Base-by-base conservation (phyloP, 306 rosid species). In the Trichosanthes truncata region DNA sequence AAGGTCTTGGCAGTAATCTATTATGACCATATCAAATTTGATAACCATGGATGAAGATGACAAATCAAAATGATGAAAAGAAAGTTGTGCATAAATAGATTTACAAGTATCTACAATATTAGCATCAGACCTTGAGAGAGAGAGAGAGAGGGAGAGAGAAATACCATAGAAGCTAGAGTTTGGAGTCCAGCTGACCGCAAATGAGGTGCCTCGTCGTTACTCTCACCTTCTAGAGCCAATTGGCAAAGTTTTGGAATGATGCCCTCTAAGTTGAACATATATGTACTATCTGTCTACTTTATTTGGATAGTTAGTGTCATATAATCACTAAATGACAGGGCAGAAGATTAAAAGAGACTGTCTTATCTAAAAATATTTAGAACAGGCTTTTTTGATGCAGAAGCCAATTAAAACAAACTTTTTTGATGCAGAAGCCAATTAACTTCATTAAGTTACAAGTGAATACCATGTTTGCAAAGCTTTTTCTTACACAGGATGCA, bases 201-300 rank as follows among this genome's bases (percentile, higher is more conserved):
- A 49, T 77, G 72, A 67, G 87, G 80, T 80, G 88, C 91, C 83
- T 85, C 88, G 35, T 87, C 95, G 59, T 83, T 85, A 55, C 88
- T 90, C 67, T 95, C 99, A 78, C 31, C 84, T 86, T 91, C 97
- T 91, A 85, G 87, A 85, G 97, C 96, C 89, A 95, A 74, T 85
- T 91, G 89, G 87, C 97, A 93, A 79, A 95, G 89, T 76, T 91
- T 91, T 41, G 92, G 97, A 85, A 92, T 90, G 78, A 95, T 89
- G 78, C 97, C 97, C 89, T 93, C 99, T 72, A 93, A 85, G 90
- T 89, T 93, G 97, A 95, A 91, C 90, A 91, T 88, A 89, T 86
- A 90, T 10, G 97, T 82, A 84, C 92, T 82, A 82, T 95, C 97
- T 82, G 85, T 89, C 98, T 94, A 86, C 84, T 88, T 82, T 62